These are phyloP conservation scores for Spongiforma sp. DNA, from an alignment of 1,284 basidiomycete species.

Conservation along the genomic window DNA sequence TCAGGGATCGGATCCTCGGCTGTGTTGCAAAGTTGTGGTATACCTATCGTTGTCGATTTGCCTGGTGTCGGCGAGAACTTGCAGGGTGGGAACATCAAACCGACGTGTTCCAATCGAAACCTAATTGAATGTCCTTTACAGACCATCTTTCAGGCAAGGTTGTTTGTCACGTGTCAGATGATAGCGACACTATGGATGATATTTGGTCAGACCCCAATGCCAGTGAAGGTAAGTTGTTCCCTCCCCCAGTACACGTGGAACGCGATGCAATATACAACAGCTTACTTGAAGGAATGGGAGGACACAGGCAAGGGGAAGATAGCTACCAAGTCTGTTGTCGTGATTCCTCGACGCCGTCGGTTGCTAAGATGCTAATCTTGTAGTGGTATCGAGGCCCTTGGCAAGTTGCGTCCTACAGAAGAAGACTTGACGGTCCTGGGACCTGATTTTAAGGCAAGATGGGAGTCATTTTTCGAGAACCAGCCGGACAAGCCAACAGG, in stretches of 20 bases:
- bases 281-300: conserved; percentile 4
- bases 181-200: background rate
- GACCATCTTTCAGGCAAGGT: background rate
- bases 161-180: background rate
- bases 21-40: background rate
- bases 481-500: too few species aligned
- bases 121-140: background rate
- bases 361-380: background rate
- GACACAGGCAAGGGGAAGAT: conserved; percentile 9
- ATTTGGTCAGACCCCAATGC: background rate
- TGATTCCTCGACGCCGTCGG: too few species aligned
- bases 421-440: too few species aligned
- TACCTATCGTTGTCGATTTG: background rate
- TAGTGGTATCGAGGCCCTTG: too few species aligned
- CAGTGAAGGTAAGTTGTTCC: background rate
- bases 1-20: background rate
- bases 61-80: background rate
- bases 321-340: conserved; percentile 4
- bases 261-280: background rate
- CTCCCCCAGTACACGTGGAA: background rate
- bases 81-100: background rate
- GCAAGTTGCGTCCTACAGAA: too few species aligned
- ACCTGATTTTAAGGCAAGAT: too few species aligned
- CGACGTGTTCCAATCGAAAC: too few species aligned
- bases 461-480: too few species aligned